Evolutionary conservation across 1,139 yeast genomes (phyloP), one percentile per base, ranked within the genome.

Genomic region (Nakaseomyces kungkrabaensis): DNA sequence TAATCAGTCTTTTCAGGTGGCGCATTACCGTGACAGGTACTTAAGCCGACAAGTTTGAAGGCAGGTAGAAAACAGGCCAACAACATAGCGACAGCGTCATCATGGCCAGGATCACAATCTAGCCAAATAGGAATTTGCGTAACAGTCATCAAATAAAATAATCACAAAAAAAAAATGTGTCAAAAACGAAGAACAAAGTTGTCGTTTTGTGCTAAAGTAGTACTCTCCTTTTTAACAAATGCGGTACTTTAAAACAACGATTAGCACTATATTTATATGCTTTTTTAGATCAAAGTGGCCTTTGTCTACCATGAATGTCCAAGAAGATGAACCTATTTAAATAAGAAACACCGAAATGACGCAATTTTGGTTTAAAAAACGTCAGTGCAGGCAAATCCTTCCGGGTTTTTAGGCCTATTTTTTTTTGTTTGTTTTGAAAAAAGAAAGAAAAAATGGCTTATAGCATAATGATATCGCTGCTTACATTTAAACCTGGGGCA

Each of bases 81-180:
- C 22, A 85, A 69, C 6, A 88, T 72, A 8, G 95, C 96, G 48
- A 86, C 77, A 2, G 88, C 85, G 61, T 88, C 97, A 63, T 88
- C 96, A 59, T 85, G 92, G 2, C 96, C 96, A 0, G 96, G 95
- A 63, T 88, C 96, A 63, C 96, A 88, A 68, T 88, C 96, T n/a
- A 88, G 66, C 96, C 96, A 85, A 5, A 86, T 60, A 0, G 90
- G 90, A 24, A 82, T 70, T 40, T 52, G 50, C 7, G 51, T 50
- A 13, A 56, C 51, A 5, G 63, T 59, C 64, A 60, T 58, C 22
- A 17, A 29, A 29, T 29, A 29, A 29, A 7, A 29, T 17, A 9
- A 29, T 29, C 31, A 29, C 6, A 29, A 7, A 29, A 29, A 29
- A n/a, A 24, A 13, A 32, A 37, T 3, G 37, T 13, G 17, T 11